Conservation (phyloP, 495 filamentous ascomycete genomes). For the Hypoxylon cercidicola region DNA sequence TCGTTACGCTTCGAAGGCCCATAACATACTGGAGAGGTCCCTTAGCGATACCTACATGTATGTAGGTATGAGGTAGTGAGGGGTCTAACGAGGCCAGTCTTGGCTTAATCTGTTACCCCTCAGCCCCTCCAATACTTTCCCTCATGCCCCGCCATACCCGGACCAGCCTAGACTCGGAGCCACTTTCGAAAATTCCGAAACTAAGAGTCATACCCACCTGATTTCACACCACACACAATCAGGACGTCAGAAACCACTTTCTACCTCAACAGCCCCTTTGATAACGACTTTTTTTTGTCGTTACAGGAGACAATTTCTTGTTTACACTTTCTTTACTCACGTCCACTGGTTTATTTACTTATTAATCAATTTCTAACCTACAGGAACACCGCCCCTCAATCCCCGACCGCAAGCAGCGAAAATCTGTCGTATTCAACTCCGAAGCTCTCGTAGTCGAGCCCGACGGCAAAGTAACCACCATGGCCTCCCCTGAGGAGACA, state of each 20-base stretch:
- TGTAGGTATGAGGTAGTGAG: conserved; percentile 20
- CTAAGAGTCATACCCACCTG: conserved; percentile 20
- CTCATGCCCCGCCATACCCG: conserved; percentile 19
- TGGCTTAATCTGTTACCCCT: conserved; percentile 10
- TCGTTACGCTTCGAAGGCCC: conserved; percentile 8
- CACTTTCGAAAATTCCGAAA: conserved; percentile 36
- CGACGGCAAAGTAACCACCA: conserved; percentile 80
- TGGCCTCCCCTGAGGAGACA: conserved; percentile 65
- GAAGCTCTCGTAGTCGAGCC: conserved; percentile 83
- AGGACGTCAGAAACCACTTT: neutral
- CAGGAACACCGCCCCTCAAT: conserved; percentile 41
- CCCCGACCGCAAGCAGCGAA: conserved; percentile 73
- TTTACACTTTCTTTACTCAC: neutral
- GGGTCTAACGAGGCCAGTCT: conserved; percentile 16
- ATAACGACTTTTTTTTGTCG: neutral
- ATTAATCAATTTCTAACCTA: conserved; percentile 45
- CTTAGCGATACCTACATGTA: conserved; percentile 5
- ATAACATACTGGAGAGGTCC: conserved; percentile 5
- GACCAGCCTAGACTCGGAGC: conserved; percentile 2
- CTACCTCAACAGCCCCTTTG: conserved; percentile 5
- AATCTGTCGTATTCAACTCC: conserved; percentile 91
- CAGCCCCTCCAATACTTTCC: conserved; percentile 31
- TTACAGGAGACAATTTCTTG: no score
- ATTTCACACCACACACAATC: conserved; percentile 1
- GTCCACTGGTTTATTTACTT: neutral